Percentiles rank a stretch among this genome's conserved stretches.
These are phyloP conservation scores for Gillenia trifoliata DNA, from an alignment of 306 rosid species.

Conservation along the genomic window DNA sequence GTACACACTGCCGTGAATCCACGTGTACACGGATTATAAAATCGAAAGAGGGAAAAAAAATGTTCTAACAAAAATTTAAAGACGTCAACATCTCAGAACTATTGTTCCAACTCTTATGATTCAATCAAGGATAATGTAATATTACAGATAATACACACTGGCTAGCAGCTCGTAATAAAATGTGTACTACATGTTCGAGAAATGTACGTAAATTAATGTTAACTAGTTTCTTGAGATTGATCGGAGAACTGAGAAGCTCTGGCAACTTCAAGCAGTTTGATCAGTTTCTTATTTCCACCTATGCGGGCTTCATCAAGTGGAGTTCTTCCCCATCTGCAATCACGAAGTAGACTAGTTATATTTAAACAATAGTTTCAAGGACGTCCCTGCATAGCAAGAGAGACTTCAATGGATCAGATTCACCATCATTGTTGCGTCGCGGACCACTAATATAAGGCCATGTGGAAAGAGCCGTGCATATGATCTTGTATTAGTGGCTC, in stretches of 20 bases:
- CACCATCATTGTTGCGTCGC: too few relatives aligned
- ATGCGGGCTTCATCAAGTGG: constrained; percentile 55
- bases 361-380: neutral
- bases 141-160: neutral
- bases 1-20: too few relatives aligned
- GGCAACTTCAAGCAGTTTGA: constrained; percentile 50
- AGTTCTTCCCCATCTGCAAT: constrained; percentile 64
- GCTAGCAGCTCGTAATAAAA: too few relatives aligned
- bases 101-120: neutral
- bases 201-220: neutral
- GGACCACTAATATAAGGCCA: too few relatives aligned
- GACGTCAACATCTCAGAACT: neutral
- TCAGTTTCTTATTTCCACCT: constrained; percentile 43
- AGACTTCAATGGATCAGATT: too few relatives aligned
- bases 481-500: too few relatives aligned
- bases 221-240: constrained; percentile 19
- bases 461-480: too few relatives aligned
- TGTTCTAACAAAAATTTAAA: too few relatives aligned
- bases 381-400: neutral
- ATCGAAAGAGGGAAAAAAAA: too few relatives aligned
- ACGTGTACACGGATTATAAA: too few relatives aligned
- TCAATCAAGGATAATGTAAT: neutral
- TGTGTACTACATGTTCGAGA: neutral
- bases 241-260: constrained; percentile 37
- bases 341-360: neutral